Conservation (phyloP, 371 early-diverging fungal genomes). For the Apophysomyces sp. region DNA sequence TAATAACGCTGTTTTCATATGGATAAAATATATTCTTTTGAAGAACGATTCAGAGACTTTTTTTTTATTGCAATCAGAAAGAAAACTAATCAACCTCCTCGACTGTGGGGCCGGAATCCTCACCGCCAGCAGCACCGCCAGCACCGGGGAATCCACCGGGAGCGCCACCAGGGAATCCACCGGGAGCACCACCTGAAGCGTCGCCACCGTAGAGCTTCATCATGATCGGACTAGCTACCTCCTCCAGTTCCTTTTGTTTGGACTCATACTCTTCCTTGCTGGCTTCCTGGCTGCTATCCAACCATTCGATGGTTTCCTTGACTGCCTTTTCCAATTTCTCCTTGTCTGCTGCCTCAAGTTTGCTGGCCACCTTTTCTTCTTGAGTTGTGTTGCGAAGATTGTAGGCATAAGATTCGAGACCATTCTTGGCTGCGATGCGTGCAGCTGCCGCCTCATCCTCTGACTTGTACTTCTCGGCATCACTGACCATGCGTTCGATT, state of each 20-base stretch:
- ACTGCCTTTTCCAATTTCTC: slow-evolving; percentile 83
- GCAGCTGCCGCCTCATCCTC: slow-evolving; percentile 85
- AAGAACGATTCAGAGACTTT: no score
- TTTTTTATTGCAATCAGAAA: no score
- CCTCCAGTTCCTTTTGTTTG: slow-evolving; percentile 87
- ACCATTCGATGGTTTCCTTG: slow-evolving; percentile 80
- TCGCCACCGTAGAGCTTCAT: slow-evolving; percentile 68
- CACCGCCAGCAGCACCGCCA: slow-evolving; percentile 53
- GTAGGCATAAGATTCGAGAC: slow-evolving; percentile 86
- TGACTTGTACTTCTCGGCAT: slow-evolving; percentile 88
- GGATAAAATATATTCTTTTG: no score
- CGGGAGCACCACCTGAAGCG: slow-evolving; percentile 58
- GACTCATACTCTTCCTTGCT: slow-evolving; percentile 90
- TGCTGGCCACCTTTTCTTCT: slow-evolving; percentile 78
- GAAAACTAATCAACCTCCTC: slow-evolving; percentile 74
- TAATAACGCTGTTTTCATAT: no score
- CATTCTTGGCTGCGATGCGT: slow-evolving; percentile 83
- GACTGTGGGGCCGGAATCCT: slow-evolving; percentile 69
- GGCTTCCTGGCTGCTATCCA: slow-evolving; percentile 86
- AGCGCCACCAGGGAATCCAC: slow-evolving; percentile 63
- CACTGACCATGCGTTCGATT: slow-evolving; percentile 87
- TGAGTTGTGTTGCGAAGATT: slow-evolving; percentile 81
- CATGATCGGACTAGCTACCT: slow-evolving; percentile 89
- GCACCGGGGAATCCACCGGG: slow-evolving; percentile 55
- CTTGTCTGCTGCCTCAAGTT: slow-evolving; percentile 64